phyloP scores from a whole-genome alignment of 164 flowering plant species.

The Tetrastigma voinierianum region DNA sequence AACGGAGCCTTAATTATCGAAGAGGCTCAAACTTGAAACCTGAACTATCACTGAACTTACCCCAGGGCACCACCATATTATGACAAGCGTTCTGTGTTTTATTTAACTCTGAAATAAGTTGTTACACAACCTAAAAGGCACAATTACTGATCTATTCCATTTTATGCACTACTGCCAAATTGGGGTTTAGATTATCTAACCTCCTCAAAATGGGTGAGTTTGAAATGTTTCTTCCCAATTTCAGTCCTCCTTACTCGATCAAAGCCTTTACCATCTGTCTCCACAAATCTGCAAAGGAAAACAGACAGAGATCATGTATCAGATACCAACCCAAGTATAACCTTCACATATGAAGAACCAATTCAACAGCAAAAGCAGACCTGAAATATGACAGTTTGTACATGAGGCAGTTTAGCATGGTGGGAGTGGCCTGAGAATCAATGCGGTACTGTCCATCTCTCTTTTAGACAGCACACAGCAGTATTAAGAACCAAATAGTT shows the following conservation, averaged over 20 bases:
- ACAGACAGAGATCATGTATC: background rate
- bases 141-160: background rate
- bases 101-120: background rate
- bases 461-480: constrained; percentile 36
- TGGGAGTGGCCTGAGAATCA: constrained; percentile 93
- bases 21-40: no score
- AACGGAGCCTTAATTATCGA: no score
- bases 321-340: constrained; percentile 4
- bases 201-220: constrained; percentile 96
- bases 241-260: constrained; percentile 95
- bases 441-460: constrained; percentile 97
- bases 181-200: constrained; percentile 34
- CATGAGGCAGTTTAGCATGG: constrained; percentile 96
- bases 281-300: constrained; percentile 72
- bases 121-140: background rate
- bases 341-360: background rate
- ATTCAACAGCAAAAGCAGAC: constrained; percentile 30
- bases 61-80: background rate
- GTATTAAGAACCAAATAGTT: background rate
- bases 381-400: constrained; percentile 98
- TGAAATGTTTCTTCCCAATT: constrained; percentile 94
- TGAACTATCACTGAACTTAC: background rate
- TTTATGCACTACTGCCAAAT: background rate
- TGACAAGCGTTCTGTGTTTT: background rate
- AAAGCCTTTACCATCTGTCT: constrained; percentile 89